These are phyloP conservation scores for Alternaria novae-zelandiae DNA, from an alignment of 2,329 filamentous ascomycete species.

Conservation along the genomic window DNA sequence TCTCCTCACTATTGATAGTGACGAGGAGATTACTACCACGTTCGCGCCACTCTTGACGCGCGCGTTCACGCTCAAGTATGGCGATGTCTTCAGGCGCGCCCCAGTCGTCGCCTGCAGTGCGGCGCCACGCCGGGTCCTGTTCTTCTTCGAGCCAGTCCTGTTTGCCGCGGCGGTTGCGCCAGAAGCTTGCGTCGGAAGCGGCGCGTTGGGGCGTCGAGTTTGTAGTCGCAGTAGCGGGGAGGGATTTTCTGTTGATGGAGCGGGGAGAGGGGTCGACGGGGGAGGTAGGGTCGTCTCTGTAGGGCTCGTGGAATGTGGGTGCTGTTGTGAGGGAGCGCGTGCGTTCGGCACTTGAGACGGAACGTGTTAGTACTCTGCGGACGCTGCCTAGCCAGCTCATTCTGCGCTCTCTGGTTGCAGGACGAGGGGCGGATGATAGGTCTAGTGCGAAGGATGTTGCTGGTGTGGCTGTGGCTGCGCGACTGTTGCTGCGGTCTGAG, in stretches of 20 bases:
- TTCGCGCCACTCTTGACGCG: slow-evolving; percentile 39
- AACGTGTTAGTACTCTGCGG: slow-evolving; percentile 42
- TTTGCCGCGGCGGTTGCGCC: slow-evolving; percentile 51
- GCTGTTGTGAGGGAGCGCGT: slow-evolving; percentile 36
- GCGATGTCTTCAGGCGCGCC: slow-evolving; percentile 42
- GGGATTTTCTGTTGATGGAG: slow-evolving; percentile 22
- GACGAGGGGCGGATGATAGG: slow-evolving; percentile 12
- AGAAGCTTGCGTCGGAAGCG: slow-evolving; percentile 53
- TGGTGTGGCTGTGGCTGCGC: slow-evolving; percentile 31
- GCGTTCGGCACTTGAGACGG: slow-evolving; percentile 32
- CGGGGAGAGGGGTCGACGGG: slow-evolving; percentile 6
- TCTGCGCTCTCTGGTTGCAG: slow-evolving; percentile 31
- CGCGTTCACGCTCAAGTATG: slow-evolving; percentile 39
- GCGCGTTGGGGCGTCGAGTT: slow-evolving; percentile 47
- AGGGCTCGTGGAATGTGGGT: slow-evolving; percentile 33
- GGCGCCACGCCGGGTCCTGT: slow-evolving; percentile 36
- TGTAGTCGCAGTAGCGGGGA: slow-evolving; percentile 24
- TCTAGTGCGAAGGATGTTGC: slow-evolving; percentile 36
- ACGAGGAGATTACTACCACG: slow-evolving; percentile 37
- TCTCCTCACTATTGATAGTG: slow-evolving; percentile 34
- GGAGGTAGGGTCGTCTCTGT: slow-evolving; percentile 35
- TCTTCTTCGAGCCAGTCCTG: slow-evolving; percentile 51
- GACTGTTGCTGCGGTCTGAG: slow-evolving; percentile 31
- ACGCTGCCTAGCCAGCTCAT: slow-evolving; percentile 49
- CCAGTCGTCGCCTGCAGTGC: slow-evolving; percentile 47